These are phyloP conservation scores for Hypsizygus ulmarius DNA, from an alignment of 1,284 basidiomycete species.

Conservation along the genomic window DNA sequence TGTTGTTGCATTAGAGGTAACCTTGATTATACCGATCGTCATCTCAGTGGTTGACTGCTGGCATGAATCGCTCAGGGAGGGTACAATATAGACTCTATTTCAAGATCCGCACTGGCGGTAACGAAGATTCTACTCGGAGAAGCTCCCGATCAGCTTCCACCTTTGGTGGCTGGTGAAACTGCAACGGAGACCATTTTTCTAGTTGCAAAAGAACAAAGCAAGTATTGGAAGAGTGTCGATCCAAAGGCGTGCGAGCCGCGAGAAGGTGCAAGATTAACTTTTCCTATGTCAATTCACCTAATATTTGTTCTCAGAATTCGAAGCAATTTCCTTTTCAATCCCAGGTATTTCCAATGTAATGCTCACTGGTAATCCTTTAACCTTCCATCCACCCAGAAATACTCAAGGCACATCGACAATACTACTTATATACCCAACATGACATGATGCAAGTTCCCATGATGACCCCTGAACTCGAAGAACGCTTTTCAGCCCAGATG, in stretches of 20 bases:
- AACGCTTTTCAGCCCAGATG: slow-evolving; percentile 75
- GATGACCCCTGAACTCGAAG: slow-evolving; percentile 59
- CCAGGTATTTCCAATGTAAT: slow-evolving; percentile 43
- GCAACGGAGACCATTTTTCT: slow-evolving; percentile 88
- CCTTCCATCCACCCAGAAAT: slow-evolving; percentile 50
- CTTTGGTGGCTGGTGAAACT: slow-evolving; percentile 69
- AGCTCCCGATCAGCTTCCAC: slow-evolving; percentile 70
- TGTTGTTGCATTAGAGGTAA: slow-evolving; percentile 91
- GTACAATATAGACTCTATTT: slow-evolving; percentile 91
- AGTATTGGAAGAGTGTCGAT: slow-evolving; percentile 87
- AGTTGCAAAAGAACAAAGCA: slow-evolving; percentile 83
- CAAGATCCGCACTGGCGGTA: slow-evolving; percentile 85
- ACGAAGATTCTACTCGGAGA: slow-evolving; percentile 84
- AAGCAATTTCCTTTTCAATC: slow-evolving; percentile 60
- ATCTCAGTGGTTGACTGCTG: not conserved
- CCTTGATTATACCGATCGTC: slow-evolving; percentile 8
- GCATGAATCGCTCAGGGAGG: slow-evolving; percentile 65
- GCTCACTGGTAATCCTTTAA: slow-evolving; percentile 2
- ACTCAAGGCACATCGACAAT: slow-evolving; percentile 80
- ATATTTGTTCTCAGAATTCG: slow-evolving; percentile 42
- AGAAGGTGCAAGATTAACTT: slow-evolving; percentile 46
- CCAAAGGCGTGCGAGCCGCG: slow-evolving; percentile 76
- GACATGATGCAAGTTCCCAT: slow-evolving; percentile 82
- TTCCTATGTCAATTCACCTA: slow-evolving; percentile 1
- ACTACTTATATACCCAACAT: slow-evolving; percentile 72